Evolutionary conservation across 1,284 basidiomycete genomes (phyloP).

Genomic region (Termitomyces sp.): DNA sequence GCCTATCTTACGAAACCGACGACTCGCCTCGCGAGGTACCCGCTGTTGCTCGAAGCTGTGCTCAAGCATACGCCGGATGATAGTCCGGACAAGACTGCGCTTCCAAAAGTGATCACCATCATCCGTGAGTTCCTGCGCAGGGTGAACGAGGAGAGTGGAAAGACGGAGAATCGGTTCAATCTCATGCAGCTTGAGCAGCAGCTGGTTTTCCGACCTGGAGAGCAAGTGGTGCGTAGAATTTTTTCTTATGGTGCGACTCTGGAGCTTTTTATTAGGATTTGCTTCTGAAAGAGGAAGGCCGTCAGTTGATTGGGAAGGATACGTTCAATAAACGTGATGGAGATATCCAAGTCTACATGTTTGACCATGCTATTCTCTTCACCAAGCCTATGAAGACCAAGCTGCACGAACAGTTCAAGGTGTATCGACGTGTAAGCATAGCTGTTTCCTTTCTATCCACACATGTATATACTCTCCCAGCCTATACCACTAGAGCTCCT

Average conservation of each 20-base stretch:
- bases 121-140: constrained; percentile 82
- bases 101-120: constrained; percentile 78
- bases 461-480: constrained; percentile 32
- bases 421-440: constrained; percentile 80
- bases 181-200: constrained; percentile 87
- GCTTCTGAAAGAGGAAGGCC: constrained; percentile 78
- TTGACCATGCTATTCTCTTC: constrained; percentile 96
- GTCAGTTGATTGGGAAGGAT: constrained; percentile 95
- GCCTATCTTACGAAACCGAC: constrained; percentile 99
- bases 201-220: constrained; percentile 80
- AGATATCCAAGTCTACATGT: constrained; percentile 91
- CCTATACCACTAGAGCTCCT: constrained; percentile 96
- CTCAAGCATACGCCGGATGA: constrained; percentile 92
- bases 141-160: constrained; percentile 91
- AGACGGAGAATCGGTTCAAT: constrained; percentile 92
- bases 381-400: constrained; percentile 83
- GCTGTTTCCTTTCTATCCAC: background rate
- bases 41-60: constrained; percentile 89
- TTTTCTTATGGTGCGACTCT: background rate
- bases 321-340: constrained; percentile 88
- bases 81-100: constrained; percentile 77
- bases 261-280: constrained; percentile 59
- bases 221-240: constrained; percentile 66
- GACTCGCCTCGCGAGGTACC: constrained; percentile 93
- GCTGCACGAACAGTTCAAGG: constrained; percentile 91